Evolutionary conservation across 495 filamentous ascomycete species (phyloP), one percentile per base, ranked within the genome.

Genomic region (Acidomyces sp.): DNA sequence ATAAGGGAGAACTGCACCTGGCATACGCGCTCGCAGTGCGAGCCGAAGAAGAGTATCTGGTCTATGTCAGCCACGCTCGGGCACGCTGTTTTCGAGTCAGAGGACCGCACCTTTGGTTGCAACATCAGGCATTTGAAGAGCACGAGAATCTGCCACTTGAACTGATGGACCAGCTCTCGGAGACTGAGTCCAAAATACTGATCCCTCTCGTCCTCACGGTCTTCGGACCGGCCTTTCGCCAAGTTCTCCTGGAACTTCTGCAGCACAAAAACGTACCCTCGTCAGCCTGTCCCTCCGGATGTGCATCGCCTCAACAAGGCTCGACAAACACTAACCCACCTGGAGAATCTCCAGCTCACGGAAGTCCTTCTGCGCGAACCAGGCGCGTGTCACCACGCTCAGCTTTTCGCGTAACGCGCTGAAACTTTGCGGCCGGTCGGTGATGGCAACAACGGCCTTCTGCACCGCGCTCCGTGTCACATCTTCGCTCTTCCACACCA

Each of bases 41-140:
- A 82, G 29, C 90, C 92, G 53, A 96, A 97, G 65, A 97, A 96
- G 25, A 97, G 77, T 86, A 96, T 97, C 88, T 95, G 52, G 3
- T 4, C 10, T 3, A 3, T 19, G 32, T 53, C 33, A 49, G 37
- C 31, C 6, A n/a, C n/a, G 37, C 28, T 43, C 34, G 2, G 21
- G 18, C 15, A n/a, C 17, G 15, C 10, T 22, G 6, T 37, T 7
- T 23, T 6, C 5, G 34, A 9, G 7, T 37, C 15, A 9, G 7
- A 34, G 9, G 31, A 6, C 6, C 31, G 7, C 21, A 88, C 87
- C 78, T 96, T 97, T 21, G 88, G 90, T 55, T 97, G 88, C 49
- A 97, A 62, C 50, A 97, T 64, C 54, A 82, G 76, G 55, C 81
- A 90, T 64, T 97, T 97, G 48, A 97, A 80, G 37, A 97, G 65